phyloP scores from a whole-genome alignment of 352 stramenopile genomes.

The Phytopythium oedochilum region DNA sequence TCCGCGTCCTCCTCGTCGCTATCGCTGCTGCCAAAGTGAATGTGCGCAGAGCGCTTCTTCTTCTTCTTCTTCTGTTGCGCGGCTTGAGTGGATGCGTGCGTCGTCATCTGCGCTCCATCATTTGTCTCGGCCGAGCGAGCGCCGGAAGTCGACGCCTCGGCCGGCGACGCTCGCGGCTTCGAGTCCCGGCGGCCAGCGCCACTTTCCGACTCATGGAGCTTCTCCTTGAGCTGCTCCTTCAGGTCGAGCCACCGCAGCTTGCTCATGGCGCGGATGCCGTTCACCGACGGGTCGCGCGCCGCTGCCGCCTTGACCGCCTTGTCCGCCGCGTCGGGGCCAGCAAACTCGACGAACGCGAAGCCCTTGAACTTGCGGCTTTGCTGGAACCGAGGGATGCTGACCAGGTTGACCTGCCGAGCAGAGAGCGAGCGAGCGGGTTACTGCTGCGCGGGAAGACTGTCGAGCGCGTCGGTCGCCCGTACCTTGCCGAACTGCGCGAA shows the following conservation, averaged over 20 bases:
- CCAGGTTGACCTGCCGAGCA: slow-evolving; percentile 42
- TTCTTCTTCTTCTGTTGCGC: slow-evolving; percentile 1
- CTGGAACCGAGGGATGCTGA: slow-evolving; percentile 69
- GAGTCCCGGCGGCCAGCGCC: not conserved
- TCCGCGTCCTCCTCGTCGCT: slow-evolving; percentile 13
- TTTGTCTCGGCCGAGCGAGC: not conserved
- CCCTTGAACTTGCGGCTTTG: slow-evolving; percentile 73
- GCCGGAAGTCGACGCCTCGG: not conserved
- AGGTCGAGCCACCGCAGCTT: slow-evolving; percentile 57
- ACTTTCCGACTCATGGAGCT: slow-evolving; percentile 14
- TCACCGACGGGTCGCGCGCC: slow-evolving; percentile 15
- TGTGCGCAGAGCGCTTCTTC: slow-evolving; percentile 14
- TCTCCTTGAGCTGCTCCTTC: slow-evolving; percentile 58
- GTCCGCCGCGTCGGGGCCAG: slow-evolving; percentile 21
- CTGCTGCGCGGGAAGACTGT: too few species aligned
- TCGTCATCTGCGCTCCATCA: not conserved
- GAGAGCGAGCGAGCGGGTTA: too few species aligned
- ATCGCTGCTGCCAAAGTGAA: slow-evolving; percentile 30
- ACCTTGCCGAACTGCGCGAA: slow-evolving; percentile 67
- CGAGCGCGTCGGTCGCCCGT: too few species aligned
- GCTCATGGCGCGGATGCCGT: slow-evolving; percentile 46
- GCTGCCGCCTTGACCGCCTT: slow-evolving; percentile 18
- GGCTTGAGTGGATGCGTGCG: not conserved
- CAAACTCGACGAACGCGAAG: slow-evolving; percentile 83
- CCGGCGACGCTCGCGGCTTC: not conserved